Evolutionary conservation across 805 yeast genomes (phyloP), one percentile per base, ranked within the genome.

Genomic region (Kluyveromyces starmeri): DNA sequence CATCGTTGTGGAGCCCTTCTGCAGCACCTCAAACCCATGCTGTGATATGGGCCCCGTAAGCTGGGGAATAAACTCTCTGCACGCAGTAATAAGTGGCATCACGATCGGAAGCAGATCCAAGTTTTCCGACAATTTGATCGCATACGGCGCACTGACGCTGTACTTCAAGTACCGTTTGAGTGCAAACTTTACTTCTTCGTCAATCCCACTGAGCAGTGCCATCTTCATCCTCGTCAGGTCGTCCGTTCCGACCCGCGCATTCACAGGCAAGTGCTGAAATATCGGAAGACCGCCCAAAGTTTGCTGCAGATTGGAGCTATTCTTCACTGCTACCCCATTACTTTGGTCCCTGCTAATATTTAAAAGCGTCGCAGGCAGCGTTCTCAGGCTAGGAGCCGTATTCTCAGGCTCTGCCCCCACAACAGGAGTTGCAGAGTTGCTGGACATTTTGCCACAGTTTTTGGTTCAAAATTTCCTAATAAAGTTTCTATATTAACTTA

Each of bases 181-280:
- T 4, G 89, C 79, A 77, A 86, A 82, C 46, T 73, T 75, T 16
- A 79, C 67, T 51, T 85, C 95, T 20, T 70, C 67, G 12, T 66
- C 71, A 16, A 84, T 58, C 1, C 77, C 80, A 13, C 80, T 71
- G 40, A 68, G 65, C 40, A 85, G 67, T 4, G 92, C 75, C 75
- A 85, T 69, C 43, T 69, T 68, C 48, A 85, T 73, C 41, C 95
- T 68, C 9, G 70, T 68, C 42, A 78, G 57, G 35, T 75, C 74
- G 30, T 76, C 75, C 4, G 74, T 70, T 11, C 94, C 94, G 41
- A 67, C 66, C 36, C 63, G 61, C 4, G 58, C 46, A 26, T 53
- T 57, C 20, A 43, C 43, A 16, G 61, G 61, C 36, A 56, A 39
- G 31, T 47, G 50, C 32, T 56, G 58, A 40, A 53, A 56, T 9